These are phyloP conservation scores for Cymbopogon flexuosus DNA, from an alignment of 202 grass and related monocot species.

Conservation along the genomic window DNA sequence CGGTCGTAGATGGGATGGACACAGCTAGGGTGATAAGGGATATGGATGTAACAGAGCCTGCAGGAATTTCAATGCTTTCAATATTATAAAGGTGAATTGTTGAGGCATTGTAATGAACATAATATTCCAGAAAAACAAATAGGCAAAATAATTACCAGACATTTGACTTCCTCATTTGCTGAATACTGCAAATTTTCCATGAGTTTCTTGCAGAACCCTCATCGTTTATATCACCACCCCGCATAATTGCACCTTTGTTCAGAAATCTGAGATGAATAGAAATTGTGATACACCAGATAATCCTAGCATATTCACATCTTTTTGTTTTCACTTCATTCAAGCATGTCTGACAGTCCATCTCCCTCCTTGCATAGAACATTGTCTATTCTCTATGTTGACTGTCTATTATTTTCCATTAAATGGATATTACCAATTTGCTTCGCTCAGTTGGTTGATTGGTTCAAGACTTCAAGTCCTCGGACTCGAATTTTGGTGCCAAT, in stretches of 20 bases:
- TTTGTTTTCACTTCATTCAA: conserved; percentile 15
- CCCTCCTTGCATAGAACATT: background rate
- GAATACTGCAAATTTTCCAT: conserved; percentile 65
- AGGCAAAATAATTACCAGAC: conserved; percentile 67
- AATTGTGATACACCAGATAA: conserved; percentile 8
- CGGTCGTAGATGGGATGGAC: conserved; percentile 62
- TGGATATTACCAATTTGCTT: background rate
- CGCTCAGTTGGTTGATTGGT: background rate
- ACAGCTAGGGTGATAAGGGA: conserved; percentile 41
- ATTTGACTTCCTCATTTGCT: conserved; percentile 80
- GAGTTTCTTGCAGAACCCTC: conserved; percentile 46
- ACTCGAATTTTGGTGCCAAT: background rate
- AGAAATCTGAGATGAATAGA: conserved; percentile 48
- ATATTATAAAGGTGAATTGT: conserved; percentile 52
- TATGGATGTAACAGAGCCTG: conserved; percentile 43
- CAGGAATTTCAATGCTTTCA: conserved; percentile 63
- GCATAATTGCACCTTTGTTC: conserved; percentile 63
- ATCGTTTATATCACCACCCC: conserved; percentile 43
- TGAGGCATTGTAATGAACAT: conserved; percentile 52
- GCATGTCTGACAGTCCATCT: background rate
- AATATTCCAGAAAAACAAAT: conserved; percentile 57
- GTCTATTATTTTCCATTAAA: conserved; percentile 4
- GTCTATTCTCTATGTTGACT: background rate
- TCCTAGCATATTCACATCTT: background rate
- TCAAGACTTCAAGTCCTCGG: background rate